These are phyloP conservation scores for Boletus reticulatus DNA, from an alignment of 768 basidiomycete species.

Conservation along the genomic window DNA sequence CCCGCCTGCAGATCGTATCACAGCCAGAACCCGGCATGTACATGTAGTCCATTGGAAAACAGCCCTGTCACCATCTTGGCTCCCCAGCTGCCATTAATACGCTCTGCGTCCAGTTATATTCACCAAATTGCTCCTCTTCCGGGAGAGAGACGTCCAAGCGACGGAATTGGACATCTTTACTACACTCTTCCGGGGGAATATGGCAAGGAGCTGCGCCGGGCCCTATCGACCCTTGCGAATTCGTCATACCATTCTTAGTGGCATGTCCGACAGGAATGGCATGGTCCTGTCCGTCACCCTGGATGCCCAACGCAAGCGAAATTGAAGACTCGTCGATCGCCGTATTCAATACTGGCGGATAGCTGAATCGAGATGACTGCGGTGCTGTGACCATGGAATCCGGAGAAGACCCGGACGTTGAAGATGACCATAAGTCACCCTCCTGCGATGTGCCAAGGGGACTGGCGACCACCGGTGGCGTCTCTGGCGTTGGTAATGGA, in stretches of 20 bases:
- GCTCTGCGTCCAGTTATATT: slow-evolving; percentile 72
- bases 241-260: slow-evolving; percentile 6
- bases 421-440: slow-evolving; percentile 23
- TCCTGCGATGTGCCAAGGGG: slow-evolving; percentile 16
- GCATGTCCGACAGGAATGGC: slow-evolving; percentile 9
- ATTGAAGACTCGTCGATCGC: slow-evolving; percentile 58
- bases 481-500: slow-evolving; percentile 29
- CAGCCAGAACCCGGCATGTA: slow-evolving; percentile 19
- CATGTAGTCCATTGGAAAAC: slow-evolving; percentile 10
- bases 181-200: slow-evolving; percentile 19
- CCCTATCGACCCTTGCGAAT: slow-evolving; percentile 22
- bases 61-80: slow-evolving; percentile 28
- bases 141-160: slow-evolving; percentile 26
- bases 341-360: slow-evolving; percentile 61
- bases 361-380: slow-evolving; percentile 43
- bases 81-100: slow-evolving; percentile 71
- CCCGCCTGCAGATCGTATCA: slow-evolving; percentile 32
- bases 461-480: slow-evolving; percentile 21
- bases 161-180: slow-evolving; percentile 23
- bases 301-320: slow-evolving; percentile 30
- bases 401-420: slow-evolving; percentile 33
- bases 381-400: slow-evolving; percentile 58
- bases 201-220: background rate
- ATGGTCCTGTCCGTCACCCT: slow-evolving; percentile 27
- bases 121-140: slow-evolving; percentile 41